Conservation (phyloP, 1,284 basidiomycete species). For the Trametes sp. region DNA sequence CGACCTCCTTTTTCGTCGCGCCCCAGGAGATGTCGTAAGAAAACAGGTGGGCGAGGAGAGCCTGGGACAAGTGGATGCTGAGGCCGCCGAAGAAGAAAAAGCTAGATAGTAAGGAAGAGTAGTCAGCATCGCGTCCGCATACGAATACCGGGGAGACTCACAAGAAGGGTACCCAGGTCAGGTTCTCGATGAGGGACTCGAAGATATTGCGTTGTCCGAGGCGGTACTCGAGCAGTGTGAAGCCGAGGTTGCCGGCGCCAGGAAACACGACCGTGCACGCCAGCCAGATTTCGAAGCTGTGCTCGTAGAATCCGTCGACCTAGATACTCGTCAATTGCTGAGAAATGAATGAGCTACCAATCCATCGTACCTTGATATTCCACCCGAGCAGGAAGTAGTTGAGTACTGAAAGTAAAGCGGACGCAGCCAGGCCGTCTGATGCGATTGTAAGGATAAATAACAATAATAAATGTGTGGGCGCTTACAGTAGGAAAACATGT, state of each 20-base stretch:
- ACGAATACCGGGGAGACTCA: slow-evolving; percentile 47
- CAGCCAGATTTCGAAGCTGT: slow-evolving; percentile 79
- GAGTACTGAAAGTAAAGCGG: slow-evolving; percentile 67
- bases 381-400: slow-evolving; percentile 81
- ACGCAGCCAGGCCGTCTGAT: slow-evolving; percentile 76
- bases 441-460: slow-evolving; percentile 29
- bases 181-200: slow-evolving; percentile 65
- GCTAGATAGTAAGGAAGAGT: slow-evolving; percentile 49
- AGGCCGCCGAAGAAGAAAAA: slow-evolving; percentile 88
- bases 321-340: not conserved
- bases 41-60: slow-evolving; percentile 80
- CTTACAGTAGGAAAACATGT: slow-evolving; percentile 87
- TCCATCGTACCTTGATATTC: slow-evolving; percentile 50
- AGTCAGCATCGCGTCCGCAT: not conserved
- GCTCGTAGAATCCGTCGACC: slow-evolving; percentile 71
- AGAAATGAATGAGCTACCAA: not conserved
- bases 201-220: slow-evolving; percentile 69
- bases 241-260: slow-evolving; percentile 76
- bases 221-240: slow-evolving; percentile 78
- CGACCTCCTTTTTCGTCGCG: slow-evolving; percentile 82
- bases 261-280: slow-evolving; percentile 84
- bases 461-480: slow-evolving; percentile 39
- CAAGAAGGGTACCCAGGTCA: slow-evolving; percentile 85
- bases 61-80: slow-evolving; percentile 74
- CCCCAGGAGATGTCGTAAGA: slow-evolving; percentile 88